These are phyloP conservation scores for Hypoxylon rickii DNA, from an alignment of 495 filamentous ascomycete species.

Conservation along the genomic window DNA sequence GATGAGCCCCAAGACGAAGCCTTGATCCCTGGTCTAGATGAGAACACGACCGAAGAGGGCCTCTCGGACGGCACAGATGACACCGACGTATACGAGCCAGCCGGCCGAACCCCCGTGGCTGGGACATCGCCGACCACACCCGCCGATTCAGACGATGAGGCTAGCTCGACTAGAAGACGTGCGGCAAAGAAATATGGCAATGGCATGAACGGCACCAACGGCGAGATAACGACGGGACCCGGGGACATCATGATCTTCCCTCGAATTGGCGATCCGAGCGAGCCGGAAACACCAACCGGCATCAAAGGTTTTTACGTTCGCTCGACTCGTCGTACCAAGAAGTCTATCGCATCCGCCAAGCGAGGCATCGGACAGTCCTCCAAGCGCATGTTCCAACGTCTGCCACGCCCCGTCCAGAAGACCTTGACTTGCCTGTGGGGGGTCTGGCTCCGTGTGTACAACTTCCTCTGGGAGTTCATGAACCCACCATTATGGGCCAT, in stretches of 20 bases:
- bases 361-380: conserved; percentile 15
- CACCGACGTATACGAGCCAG: conserved; percentile 49
- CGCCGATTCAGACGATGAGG: conserved; percentile 49
- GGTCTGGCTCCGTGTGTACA: conserved; percentile 56
- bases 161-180: conserved; percentile 34
- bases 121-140: conserved; percentile 46
- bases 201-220: conserved; percentile 5
- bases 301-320: conserved; percentile 40
- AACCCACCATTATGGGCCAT: conserved; percentile 98
- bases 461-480: conserved; percentile 88
- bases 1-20: conserved; percentile 49
- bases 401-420: conserved; percentile 66
- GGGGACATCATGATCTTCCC: conserved; percentile 52
- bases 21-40: conserved; percentile 40
- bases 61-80: conserved; percentile 39
- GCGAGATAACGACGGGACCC: conserved; percentile 16
- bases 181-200: conserved; percentile 16
- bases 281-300: conserved; percentile 40
- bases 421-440: conserved; percentile 49
- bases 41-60: conserved; percentile 16
- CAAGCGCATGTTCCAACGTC: conserved; percentile 37
- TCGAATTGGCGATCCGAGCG: conserved; percentile 42
- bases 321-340: conserved; percentile 19
- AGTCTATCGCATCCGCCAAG: conserved; percentile 46
- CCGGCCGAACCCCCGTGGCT: conserved; percentile 51